Evolutionary conservation across 805 yeast species (phyloP).

Genomic region (Teunomyces funiuensis): DNA sequence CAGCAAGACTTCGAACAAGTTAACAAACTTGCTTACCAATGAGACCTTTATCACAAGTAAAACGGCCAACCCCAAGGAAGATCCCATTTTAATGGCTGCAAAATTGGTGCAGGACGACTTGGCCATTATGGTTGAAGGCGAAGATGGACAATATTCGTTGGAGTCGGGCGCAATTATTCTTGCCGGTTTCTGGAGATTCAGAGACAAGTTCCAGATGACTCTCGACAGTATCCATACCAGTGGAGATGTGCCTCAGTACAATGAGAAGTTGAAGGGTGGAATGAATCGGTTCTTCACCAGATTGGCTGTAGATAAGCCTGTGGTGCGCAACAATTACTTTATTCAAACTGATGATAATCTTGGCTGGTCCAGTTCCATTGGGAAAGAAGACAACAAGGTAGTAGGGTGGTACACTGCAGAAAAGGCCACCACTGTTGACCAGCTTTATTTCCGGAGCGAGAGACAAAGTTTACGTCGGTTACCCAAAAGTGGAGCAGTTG

Average conservation of each 20-base stretch:
- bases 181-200: constrained; percentile 70
- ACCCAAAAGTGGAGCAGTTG: constrained; percentile 56
- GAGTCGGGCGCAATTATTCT: constrained; percentile 63
- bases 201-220: constrained; percentile 58
- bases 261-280: constrained; percentile 55
- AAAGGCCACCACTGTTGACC: constrained; percentile 45
- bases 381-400: constrained; percentile 47
- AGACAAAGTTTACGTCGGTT: constrained; percentile 62
- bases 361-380: constrained; percentile 67
- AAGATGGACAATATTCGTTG: constrained; percentile 55
- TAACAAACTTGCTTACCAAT: constrained; percentile 52
- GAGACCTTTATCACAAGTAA: constrained; percentile 43
- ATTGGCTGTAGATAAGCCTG: constrained; percentile 57
- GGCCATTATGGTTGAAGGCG: constrained; percentile 63
- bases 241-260: constrained; percentile 68
- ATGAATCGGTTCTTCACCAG: constrained; percentile 67
- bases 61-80: constrained; percentile 33
- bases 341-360: constrained; percentile 61
- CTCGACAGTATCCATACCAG: constrained; percentile 58
- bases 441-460: constrained; percentile 60
- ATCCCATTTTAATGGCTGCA: constrained; percentile 61
- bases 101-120: constrained; percentile 63
- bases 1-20: constrained; percentile 43
- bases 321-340: constrained; percentile 67
- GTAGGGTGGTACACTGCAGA: constrained; percentile 63